Percentiles rank a stretch among this genome's conserved stretches.
phyloP scores from a whole-genome alignment of 2,329 filamentous ascomycete genomes.

The Diatrype stigma region DNA sequence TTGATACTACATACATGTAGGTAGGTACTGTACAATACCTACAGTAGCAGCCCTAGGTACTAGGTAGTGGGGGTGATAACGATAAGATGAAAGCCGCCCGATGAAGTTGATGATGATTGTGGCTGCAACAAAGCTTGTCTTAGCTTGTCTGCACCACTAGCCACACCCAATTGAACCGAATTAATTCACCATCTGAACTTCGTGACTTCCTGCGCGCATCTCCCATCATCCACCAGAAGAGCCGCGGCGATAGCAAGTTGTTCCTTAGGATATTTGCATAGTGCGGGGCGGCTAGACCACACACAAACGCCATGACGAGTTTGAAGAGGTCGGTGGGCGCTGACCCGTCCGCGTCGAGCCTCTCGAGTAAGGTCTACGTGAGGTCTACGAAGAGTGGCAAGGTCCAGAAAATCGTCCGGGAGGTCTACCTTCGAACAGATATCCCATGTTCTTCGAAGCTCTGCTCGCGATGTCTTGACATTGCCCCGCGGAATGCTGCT shows the following conservation, averaged over 20 bases:
- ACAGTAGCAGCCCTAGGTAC: too few species aligned
- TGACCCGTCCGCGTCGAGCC: slow-evolving; percentile 60
- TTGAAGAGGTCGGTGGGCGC: slow-evolving; percentile 55
- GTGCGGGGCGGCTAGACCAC: too few species aligned
- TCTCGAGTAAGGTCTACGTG: slow-evolving; percentile 94
- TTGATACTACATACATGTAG: too few species aligned
- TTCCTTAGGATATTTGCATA: too few species aligned
- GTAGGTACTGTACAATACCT: too few species aligned
- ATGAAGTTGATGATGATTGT: too few species aligned
- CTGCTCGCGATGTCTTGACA: slow-evolving; percentile 70
- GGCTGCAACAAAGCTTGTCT: background rate
- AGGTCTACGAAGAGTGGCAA: slow-evolving; percentile 93
- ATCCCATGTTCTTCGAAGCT: slow-evolving; percentile 95
- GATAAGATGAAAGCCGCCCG: too few species aligned
- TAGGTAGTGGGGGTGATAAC: background rate
- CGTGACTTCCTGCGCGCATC: background rate
- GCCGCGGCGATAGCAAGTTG: too few species aligned
- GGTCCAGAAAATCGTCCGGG: slow-evolving; percentile 96
- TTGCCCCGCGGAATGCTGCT: slow-evolving; percentile 73
- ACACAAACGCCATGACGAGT: slow-evolving; percentile 53
- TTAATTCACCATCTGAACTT: too few species aligned
- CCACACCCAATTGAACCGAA: background rate
- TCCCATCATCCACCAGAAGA: background rate
- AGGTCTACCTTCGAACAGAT: slow-evolving; percentile 92
- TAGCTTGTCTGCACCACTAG: background rate